These are phyloP conservation scores for Chrysanthemum lavandulifolium DNA, from an alignment of 129 eudicot genomes.

Conservation along the genomic window DNA sequence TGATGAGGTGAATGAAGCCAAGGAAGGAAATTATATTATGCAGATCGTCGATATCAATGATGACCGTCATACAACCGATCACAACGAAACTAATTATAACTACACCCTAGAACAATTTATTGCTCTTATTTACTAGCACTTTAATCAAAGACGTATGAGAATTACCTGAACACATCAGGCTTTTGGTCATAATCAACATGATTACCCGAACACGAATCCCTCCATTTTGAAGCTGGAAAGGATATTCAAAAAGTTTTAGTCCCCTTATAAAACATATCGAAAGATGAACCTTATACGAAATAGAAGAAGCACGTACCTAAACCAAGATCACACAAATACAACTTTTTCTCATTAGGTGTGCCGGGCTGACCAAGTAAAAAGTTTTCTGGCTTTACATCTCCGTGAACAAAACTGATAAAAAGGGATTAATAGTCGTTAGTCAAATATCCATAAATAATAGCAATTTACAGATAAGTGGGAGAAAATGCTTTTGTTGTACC, in stretches of 20 bases:
- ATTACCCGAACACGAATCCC: conserved; percentile 46
- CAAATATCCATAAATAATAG: neutral
- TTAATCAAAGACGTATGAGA: neutral
- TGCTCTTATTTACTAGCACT: too few relatives aligned
- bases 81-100: too few relatives aligned
- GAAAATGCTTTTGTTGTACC: conserved; percentile 30
- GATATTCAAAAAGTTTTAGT: neutral
- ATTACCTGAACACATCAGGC: conserved; percentile 90
- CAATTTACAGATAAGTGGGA: too few relatives aligned
- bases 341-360: conserved; percentile 71
- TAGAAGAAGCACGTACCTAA: conserved; percentile 45
- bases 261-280: too few relatives aligned
- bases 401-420: conserved; percentile 74
- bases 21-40: too few relatives aligned
- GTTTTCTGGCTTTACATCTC: conserved; percentile 97
- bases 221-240: conserved; percentile 78
- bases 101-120: too few relatives aligned
- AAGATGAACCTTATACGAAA: neutral
- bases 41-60: too few relatives aligned
- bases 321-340: conserved; percentile 89
- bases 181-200: conserved; percentile 91
- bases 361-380: conserved; percentile 88
- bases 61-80: too few relatives aligned
- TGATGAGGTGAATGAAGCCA: too few relatives aligned
- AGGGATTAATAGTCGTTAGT: neutral